Conservation (phyloP, 352 stramenopile species). For the Ophiocytium majus region DNA sequence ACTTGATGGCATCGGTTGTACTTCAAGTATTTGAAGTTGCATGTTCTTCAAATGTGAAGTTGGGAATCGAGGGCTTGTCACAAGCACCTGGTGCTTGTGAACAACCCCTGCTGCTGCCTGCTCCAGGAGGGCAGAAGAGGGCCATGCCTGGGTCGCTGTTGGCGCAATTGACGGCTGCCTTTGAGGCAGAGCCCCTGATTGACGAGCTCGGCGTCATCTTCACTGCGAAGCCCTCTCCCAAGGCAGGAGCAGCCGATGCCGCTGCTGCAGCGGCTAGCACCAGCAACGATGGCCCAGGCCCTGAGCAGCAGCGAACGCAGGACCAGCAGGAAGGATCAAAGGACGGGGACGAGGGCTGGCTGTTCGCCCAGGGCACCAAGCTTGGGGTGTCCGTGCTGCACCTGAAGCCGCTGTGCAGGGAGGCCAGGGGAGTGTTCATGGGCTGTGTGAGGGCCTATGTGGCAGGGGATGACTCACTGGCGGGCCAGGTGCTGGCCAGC, state of each 20-base stretch:
- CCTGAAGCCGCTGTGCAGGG: background rate
- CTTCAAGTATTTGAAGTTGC: no score
- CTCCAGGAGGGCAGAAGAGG: background rate
- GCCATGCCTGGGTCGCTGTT: background rate
- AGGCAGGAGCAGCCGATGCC: background rate
- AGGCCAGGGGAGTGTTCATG: background rate
- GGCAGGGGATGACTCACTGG: background rate
- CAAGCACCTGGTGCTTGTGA: no score
- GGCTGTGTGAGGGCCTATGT: background rate
- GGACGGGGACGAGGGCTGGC: background rate
- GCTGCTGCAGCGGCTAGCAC: background rate
- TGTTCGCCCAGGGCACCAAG: background rate
- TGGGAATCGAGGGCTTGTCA: no score
- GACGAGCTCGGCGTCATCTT: slow-evolving; percentile 17
- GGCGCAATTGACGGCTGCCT: background rate
- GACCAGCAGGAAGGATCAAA: no score
- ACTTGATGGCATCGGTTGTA: no score
- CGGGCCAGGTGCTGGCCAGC: slow-evolving; percentile 25
- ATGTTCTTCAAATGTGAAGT: no score
- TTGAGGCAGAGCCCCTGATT: slow-evolving; percentile 2
- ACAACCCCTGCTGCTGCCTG: no score
- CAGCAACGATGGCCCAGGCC: no score
- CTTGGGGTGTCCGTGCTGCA: background rate
- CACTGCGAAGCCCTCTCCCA: background rate
- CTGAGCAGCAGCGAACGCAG: background rate